Base-by-base conservation (phyloP, 1,284 basidiomycete species). In the Kwoniella shivajii region DNA sequence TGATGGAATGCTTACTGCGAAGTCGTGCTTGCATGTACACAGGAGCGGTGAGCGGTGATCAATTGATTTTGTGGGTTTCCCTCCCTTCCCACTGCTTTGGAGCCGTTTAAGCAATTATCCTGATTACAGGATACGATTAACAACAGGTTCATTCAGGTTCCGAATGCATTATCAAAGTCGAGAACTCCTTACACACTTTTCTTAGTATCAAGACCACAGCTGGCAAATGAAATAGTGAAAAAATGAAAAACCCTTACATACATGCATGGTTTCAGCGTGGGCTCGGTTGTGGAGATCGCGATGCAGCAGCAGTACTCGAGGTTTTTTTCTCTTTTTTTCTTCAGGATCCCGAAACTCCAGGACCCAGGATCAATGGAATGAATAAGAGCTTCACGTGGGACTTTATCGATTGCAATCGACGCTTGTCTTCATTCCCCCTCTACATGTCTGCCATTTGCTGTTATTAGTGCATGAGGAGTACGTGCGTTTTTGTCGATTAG, bases 341-440 rank as follows among this genome's bases (percentile, higher is more conserved):
- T 43, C 41, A 43, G 41, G 41, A 43, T 43, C 41, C 41, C 41
- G 41, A 43, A 43, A 43, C 41, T 43, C 10, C 41, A 43, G 41
- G 41, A 43, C 26, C 41, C 9, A 20, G 16, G 10, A 11, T 18
- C 37, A n/a, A n/a, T n/a, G n/a, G n/a, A n/a, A n/a, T n/a, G n/a
- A n/a, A n/a, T n/a, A n/a, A n/a, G n/a, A n/a, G n/a, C n/a, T n/a
- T n/a, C n/a, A n/a, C n/a, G n/a, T n/a, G n/a, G n/a, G n/a, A n/a
- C n/a, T n/a, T n/a, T n/a, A n/a, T n/a, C n/a, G n/a, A n/a, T n/a
- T n/a, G n/a, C n/a, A n/a, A n/a, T n/a, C n/a, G n/a, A n/a, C n/a
- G n/a, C n/a, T n/a, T n/a, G n/a, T n/a, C n/a, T n/a, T n/a, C n/a
- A n/a, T n/a, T n/a, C n/a, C n/a, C n/a, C n/a, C n/a, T n/a, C n/a